phyloP scores from a whole-genome alignment of 495 filamentous ascomycete species.

The Chaetomium fimeti region DNA sequence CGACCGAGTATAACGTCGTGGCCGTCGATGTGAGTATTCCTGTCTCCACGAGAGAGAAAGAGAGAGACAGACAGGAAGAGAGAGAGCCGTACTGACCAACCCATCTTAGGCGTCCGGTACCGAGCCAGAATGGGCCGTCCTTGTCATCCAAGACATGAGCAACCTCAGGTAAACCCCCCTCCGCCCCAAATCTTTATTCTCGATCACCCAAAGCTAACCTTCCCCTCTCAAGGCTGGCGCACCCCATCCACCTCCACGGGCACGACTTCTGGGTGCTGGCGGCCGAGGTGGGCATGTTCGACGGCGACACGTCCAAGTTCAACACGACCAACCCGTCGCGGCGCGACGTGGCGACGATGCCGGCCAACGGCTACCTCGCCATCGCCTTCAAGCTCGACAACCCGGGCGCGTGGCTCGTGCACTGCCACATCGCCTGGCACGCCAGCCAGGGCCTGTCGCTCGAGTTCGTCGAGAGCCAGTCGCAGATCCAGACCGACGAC shows the following conservation, averaged over 20 bases:
- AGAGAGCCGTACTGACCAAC: not conserved
- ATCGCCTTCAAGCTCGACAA: slow-evolving; percentile 50
- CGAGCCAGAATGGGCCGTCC: slow-evolving; percentile 3
- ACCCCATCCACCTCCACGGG: slow-evolving; percentile 50
- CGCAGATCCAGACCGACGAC: not conserved
- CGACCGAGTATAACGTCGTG: slow-evolving; percentile 4
- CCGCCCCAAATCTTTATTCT: slow-evolving; percentile 31
- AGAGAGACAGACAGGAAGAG: not conserved
- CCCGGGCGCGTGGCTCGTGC: slow-evolving; percentile 47
- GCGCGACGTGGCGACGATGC: slow-evolving; percentile 57
- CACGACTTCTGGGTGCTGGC: slow-evolving; percentile 59
- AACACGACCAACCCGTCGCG: slow-evolving; percentile 50
- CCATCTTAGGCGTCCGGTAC: slow-evolving; percentile 2
- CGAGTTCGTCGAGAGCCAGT: slow-evolving; percentile 46
- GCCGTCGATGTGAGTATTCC: not conserved
- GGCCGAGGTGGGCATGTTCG: slow-evolving; percentile 32
- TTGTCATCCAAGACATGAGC: slow-evolving; percentile 7
- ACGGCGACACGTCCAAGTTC: not conserved
- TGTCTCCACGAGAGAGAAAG: too few relatives aligned
- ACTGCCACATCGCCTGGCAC: slow-evolving; percentile 56
- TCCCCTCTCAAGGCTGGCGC: slow-evolving; percentile 16
- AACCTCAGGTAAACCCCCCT: slow-evolving; percentile 25
- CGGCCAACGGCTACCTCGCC: slow-evolving; percentile 37
- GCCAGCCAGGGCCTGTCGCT: slow-evolving; percentile 44
- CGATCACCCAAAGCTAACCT: not conserved